These are phyloP conservation scores for Fulvia fulva DNA, from an alignment of 2,329 filamentous ascomycete species.

Conservation along the genomic window DNA sequence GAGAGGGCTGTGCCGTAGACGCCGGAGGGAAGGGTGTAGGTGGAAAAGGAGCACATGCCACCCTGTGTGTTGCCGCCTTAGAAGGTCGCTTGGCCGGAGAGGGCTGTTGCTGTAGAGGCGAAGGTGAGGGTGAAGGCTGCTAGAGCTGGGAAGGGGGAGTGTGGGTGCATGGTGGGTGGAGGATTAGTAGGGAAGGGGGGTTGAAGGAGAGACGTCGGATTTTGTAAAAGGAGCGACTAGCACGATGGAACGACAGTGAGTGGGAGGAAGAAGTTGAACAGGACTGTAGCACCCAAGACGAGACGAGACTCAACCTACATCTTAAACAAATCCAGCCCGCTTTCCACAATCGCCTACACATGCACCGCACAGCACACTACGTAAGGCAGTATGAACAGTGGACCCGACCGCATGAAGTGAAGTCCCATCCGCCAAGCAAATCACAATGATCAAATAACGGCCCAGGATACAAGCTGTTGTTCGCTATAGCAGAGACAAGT, in stretches of 20 bases:
- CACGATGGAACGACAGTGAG: background rate
- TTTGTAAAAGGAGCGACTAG: background rate
- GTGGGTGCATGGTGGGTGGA: constrained; percentile 11
- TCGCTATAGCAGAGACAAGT: background rate
- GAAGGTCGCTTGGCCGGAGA: constrained; percentile 24
- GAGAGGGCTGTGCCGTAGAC: constrained; percentile 62
- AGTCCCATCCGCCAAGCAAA: background rate
- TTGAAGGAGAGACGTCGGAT: background rate
- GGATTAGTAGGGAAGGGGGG: too few relatives aligned
- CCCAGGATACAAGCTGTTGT: background rate
- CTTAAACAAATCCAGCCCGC: background rate
- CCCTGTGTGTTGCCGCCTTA: constrained; percentile 39
- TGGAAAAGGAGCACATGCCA: constrained; percentile 61
- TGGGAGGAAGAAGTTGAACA: too few relatives aligned
- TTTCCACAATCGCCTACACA: background rate
- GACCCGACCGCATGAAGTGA: background rate
- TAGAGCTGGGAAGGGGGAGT: constrained; percentile 13
- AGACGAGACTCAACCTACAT: background rate
- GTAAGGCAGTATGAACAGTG: background rate
- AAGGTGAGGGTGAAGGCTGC: constrained; percentile 14
- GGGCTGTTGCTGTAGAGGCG: constrained; percentile 13
- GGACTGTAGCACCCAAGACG: background rate
- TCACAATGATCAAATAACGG: background rate
- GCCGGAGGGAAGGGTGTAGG: constrained; percentile 57
- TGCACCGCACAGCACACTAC: background rate